Evolutionary conservation across 257 asterid species (phyloP).

Genomic region (Echium plantagineum): DNA sequence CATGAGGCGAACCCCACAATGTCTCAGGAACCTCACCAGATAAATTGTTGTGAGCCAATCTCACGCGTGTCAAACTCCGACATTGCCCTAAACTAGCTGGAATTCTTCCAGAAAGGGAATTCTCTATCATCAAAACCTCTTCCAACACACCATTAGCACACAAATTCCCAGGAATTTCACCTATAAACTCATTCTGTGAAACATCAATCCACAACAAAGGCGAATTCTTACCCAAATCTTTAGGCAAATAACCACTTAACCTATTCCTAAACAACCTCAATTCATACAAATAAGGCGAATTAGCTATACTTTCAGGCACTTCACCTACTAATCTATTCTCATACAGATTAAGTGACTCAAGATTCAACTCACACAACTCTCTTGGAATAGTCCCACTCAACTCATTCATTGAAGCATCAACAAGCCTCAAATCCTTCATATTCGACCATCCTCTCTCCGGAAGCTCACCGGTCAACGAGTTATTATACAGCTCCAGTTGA

Average conservation of each 20-base stretch:
- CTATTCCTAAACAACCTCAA: conserved; percentile 68
- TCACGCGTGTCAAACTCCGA: conserved; percentile 60
- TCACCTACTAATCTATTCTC: conserved; percentile 64
- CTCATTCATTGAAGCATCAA: conserved; percentile 83
- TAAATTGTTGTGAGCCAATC: conserved; percentile 60
- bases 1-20: conserved; percentile 90
- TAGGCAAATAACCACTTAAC: conserved; percentile 49
- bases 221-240: conserved; percentile 63
- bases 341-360: conserved; percentile 83
- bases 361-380: conserved; percentile 72
- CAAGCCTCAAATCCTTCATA: conserved; percentile 47
- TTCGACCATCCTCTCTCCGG: conserved; percentile 53
- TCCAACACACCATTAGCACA: conserved; percentile 50
- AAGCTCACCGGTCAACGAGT: conserved; percentile 51
- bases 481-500: conserved; percentile 63
- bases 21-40: conserved; percentile 69
- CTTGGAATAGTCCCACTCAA: conserved; percentile 63
- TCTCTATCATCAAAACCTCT: conserved; percentile 57
- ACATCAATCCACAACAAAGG: conserved; percentile 76
- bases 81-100: conserved; percentile 63
- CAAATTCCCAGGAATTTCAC: conserved; percentile 52
- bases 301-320: conserved; percentile 54
- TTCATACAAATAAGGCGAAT: conserved; percentile 70
- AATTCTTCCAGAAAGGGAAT: conserved; percentile 60
- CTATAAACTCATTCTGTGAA: conserved; percentile 63